Conservation (phyloP, 179 eudicot species). For the Heliamphora pulchella region DNA sequence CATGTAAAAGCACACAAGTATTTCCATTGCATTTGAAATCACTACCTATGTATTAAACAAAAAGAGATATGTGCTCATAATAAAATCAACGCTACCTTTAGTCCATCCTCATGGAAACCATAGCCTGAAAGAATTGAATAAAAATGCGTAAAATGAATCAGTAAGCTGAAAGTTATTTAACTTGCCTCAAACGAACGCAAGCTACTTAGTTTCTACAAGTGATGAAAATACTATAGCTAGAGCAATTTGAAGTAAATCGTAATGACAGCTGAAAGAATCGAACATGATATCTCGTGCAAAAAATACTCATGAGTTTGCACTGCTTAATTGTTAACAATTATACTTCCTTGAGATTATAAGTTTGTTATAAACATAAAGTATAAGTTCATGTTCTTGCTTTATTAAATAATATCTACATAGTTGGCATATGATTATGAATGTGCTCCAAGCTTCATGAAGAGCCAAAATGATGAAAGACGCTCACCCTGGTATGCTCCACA, state of each 20-base stretch:
- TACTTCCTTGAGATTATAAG: background rate
- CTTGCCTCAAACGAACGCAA: background rate
- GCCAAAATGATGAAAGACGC: background rate
- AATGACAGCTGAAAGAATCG: background rate
- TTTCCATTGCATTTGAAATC: background rate
- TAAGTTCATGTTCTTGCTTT: background rate
- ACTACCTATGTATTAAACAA: background rate
- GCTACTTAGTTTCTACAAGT: background rate
- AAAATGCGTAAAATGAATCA: background rate
- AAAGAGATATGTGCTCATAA: background rate
- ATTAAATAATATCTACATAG: background rate
- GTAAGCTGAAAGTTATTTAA: background rate
- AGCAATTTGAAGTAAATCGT: background rate
- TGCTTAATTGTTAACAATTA: background rate
- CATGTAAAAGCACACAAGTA: background rate
- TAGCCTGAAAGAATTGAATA: conserved; percentile 43
- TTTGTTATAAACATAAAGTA: background rate
- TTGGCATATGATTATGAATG: background rate
- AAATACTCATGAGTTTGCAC: background rate
- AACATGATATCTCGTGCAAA: background rate
- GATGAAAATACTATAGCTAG: background rate
- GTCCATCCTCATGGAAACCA: conserved; percentile 94
- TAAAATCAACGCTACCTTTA: conserved; percentile 51
- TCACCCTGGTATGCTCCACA: conserved; percentile 96
- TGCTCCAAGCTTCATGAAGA: background rate